Percentiles rank a stretch among this genome's conserved stretches.
Conservation (phyloP, 1,139 yeast genomes). For the Sugiyamaella grinbergsii region DNA sequence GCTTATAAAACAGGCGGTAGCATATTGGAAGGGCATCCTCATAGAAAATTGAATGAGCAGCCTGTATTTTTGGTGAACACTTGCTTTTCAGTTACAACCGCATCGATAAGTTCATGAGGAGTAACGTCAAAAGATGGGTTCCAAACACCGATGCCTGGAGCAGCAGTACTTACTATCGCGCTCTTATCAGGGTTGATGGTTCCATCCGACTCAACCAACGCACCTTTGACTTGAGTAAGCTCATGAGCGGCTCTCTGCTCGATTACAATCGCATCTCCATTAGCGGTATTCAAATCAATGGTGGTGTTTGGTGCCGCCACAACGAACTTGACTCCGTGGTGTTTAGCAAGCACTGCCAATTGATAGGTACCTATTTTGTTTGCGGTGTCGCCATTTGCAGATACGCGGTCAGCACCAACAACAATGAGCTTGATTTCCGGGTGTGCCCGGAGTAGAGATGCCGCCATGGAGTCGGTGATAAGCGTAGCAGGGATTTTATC, state of each 20-base stretch:
- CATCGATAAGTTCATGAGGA: conserved; percentile 77
- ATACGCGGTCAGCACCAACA: conserved; percentile 98
- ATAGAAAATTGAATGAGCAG: background rate
- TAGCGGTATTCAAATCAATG: conserved; percentile 64
- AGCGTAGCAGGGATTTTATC: conserved; percentile 86
- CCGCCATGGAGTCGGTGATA: conserved; percentile 89
- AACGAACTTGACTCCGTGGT: conserved; percentile 66
- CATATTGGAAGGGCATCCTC: background rate
- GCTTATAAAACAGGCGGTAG: background rate
- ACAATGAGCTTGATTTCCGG: conserved; percentile 78
- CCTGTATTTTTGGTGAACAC: conserved; percentile 40
- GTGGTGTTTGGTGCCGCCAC: conserved; percentile 97
- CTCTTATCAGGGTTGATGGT: conserved; percentile 36
- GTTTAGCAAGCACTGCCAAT: conserved; percentile 66
- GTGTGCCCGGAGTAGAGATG: conserved; percentile 58
- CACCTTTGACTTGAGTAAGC: conserved; percentile 76
- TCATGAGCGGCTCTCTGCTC: conserved; percentile 87
- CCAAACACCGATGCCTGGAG: conserved; percentile 86
- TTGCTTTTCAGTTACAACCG: conserved; percentile 80
- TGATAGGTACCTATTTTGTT: conserved; percentile 97
- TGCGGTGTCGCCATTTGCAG: conserved; percentile 85
- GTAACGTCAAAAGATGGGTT: conserved; percentile 97
- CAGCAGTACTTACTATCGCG: conserved; percentile 70
- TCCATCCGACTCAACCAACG: conserved; percentile 45
- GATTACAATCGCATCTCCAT: conserved; percentile 75